Evolutionary conservation across 176 grass and related monocot species (phyloP).

Genomic region (Tillandsia leiboldiana): DNA sequence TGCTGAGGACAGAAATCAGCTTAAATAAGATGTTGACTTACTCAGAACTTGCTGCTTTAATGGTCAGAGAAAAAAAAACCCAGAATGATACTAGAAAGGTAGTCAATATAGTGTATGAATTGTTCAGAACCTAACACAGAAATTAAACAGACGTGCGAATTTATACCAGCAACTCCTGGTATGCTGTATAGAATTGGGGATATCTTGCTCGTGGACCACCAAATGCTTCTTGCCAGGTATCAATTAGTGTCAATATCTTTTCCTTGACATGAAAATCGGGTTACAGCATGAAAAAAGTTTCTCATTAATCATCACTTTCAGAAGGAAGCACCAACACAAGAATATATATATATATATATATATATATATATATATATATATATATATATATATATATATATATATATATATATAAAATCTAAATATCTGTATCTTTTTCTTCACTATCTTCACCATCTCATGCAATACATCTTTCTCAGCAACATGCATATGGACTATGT

Average conservation of each 20-base stretch:
- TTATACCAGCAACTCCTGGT: constrained; percentile 84
- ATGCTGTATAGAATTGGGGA: constrained; percentile 91
- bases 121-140: neutral
- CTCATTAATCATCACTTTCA: constrained; percentile 15
- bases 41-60: too few relatives aligned
- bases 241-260: constrained; percentile 79
- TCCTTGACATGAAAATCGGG: constrained; percentile 88
- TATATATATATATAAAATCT: too few relatives aligned
- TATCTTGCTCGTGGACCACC: constrained; percentile 94
- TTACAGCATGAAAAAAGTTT: constrained; percentile 28
- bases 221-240: constrained; percentile 98
- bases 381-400: too few relatives aligned
- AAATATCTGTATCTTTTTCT: constrained; percentile 61
- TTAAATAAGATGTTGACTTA: too few relatives aligned
- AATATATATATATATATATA: neutral
- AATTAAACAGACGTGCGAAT: constrained; percentile 1
- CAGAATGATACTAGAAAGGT: too few relatives aligned
- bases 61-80: too few relatives aligned
- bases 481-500: constrained; percentile 99
- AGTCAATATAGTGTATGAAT: neutral
- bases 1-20: too few relatives aligned
- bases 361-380: too few relatives aligned
- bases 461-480: constrained; percentile 90
- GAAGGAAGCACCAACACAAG: constrained; percentile 4
- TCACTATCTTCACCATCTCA: constrained; percentile 99